phyloP scores from a whole-genome alignment of 73 alveolate species.

The Tetrahymena malaccensis region DNA sequence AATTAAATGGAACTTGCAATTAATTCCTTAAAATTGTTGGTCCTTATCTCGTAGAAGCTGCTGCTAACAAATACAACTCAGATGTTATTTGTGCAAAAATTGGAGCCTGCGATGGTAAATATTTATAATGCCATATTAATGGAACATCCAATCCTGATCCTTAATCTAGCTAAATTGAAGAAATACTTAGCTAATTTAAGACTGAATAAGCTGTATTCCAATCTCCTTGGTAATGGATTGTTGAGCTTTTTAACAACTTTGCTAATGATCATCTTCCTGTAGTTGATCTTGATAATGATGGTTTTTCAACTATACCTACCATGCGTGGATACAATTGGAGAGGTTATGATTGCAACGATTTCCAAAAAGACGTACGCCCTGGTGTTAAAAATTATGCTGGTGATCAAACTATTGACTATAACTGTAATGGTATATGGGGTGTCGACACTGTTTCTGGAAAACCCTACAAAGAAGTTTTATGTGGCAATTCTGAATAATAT shows the following conservation, averaged over 20 bases:
- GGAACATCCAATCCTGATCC: neutral
- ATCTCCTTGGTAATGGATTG: conserved; percentile 7
- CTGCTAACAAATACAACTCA: neutral
- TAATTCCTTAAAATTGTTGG: neutral
- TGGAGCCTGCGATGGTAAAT: neutral
- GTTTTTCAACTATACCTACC: neutral
- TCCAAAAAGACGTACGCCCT: neutral
- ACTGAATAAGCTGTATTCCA: neutral
- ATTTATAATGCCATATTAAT: neutral
- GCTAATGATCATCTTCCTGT: neutral
- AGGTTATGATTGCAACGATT: conserved; percentile 12
- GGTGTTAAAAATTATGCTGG: neutral
- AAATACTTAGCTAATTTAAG: neutral
- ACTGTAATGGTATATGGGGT: conserved; percentile 5
- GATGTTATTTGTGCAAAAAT: neutral
- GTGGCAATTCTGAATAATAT: neutral
- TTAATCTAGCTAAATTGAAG: neutral
- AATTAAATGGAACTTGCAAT: neutral
- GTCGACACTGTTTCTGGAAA: neutral
- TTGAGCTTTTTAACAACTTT: neutral
- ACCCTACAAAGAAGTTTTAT: neutral
- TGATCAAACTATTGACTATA: neutral
- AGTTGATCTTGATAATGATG: conserved; percentile 2
- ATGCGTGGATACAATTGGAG: conserved; percentile 12
- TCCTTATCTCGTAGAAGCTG: neutral